These are phyloP conservation scores for Penstemon davidsonii DNA, from an alignment of 257 asterid genomes.

Conservation along the genomic window DNA sequence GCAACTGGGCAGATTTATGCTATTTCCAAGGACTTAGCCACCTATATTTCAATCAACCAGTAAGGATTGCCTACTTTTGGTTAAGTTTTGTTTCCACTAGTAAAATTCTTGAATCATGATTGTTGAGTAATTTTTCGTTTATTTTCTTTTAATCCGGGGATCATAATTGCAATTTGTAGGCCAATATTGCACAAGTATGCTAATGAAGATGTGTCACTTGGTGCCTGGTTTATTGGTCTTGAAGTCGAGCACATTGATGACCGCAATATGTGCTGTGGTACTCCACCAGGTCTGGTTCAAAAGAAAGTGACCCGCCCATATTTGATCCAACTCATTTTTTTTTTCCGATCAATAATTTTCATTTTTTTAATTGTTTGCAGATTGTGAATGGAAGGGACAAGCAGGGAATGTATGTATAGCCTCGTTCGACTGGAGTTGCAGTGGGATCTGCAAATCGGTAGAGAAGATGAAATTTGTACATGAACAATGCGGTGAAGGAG, in stretches of 20 bases:
- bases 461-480: constrained; percentile 52
- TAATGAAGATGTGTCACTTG: constrained; percentile 61
- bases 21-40: constrained; percentile 89
- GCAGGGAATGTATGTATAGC: constrained; percentile 63
- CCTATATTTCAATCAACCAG: constrained; percentile 95
- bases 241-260: constrained; percentile 71
- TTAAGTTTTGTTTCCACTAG: background rate
- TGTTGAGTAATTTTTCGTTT: too few species aligned
- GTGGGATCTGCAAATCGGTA: constrained; percentile 62
- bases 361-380: constrained; percentile 28
- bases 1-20: constrained; percentile 99
- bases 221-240: constrained; percentile 65
- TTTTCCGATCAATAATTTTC: background rate
- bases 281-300: constrained; percentile 53
- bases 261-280: constrained; percentile 63
- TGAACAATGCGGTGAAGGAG: constrained; percentile 59
- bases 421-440: constrained; percentile 69
- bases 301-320: too few species aligned
- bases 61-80: constrained; percentile 35
- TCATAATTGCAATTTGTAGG: constrained; percentile 43
- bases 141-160: background rate
- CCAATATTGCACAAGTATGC: constrained; percentile 74
- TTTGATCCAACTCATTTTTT: too few species aligned
- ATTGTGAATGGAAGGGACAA: constrained; percentile 64
- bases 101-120: too few species aligned